Conservation (phyloP, 345 rosid genomes). For the Turnera subulata region DNA sequence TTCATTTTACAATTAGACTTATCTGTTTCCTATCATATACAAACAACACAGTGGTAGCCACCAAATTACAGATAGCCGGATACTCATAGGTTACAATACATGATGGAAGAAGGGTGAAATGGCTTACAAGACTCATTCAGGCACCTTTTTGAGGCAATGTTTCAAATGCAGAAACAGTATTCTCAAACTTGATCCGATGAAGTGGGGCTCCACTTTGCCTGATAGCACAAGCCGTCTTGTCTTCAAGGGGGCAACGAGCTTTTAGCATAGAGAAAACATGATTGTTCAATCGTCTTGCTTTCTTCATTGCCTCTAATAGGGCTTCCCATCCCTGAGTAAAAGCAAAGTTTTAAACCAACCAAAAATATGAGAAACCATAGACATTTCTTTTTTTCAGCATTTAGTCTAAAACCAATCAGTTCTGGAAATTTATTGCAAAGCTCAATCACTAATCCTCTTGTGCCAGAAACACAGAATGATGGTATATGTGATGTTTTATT, state of each 20-base stretch:
- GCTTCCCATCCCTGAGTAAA: conserved; percentile 78
- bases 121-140: conserved; percentile 19
- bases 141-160: conserved; percentile 85
- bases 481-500: no score
- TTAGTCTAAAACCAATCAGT: no score
- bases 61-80: no score
- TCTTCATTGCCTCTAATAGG: conserved; percentile 90
- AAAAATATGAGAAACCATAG: not conserved
- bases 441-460: no score
- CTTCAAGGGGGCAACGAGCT: conserved; percentile 96
- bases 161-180: conserved; percentile 97
- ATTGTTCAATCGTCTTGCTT: conserved; percentile 90
- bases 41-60: no score
- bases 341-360: not conserved
- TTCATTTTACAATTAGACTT: no score
- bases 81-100: no score
- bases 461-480: no score
- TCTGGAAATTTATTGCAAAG: no score
- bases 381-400: no score
- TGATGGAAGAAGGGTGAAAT: not conserved
- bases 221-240: conserved; percentile 91
- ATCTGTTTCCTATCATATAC: no score
- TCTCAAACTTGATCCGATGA: conserved; percentile 85
- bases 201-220: conserved; percentile 96
- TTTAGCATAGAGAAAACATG: conserved; percentile 97